Conservation (phyloP, 2,329 filamentous ascomycete species). For the Daldinia sp. region DNA sequence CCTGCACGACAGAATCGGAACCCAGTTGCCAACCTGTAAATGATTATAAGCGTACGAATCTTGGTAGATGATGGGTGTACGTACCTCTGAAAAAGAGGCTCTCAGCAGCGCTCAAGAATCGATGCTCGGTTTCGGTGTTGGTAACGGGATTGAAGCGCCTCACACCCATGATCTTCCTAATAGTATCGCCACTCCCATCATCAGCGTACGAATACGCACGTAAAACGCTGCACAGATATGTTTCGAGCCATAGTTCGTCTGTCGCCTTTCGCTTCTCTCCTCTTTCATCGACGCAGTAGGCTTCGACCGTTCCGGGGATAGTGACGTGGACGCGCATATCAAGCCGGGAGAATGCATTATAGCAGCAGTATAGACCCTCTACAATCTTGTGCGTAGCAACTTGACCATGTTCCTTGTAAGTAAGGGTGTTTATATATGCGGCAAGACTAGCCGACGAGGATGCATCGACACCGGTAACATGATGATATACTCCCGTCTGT, state of each 20-base stretch:
- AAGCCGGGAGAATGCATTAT: constrained; percentile 97
- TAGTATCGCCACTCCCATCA: constrained; percentile 90
- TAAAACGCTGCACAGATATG: constrained; percentile 93
- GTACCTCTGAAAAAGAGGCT: constrained; percentile 91
- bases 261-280: constrained; percentile 94
- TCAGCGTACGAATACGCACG: constrained; percentile 97
- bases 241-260: constrained; percentile 95
- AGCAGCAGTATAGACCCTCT: constrained; percentile 96
- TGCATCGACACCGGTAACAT: constrained; percentile 96
- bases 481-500: constrained; percentile 94
- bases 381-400: constrained; percentile 82
- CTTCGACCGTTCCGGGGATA: constrained; percentile 95
- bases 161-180: constrained; percentile 97
- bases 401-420: constrained; percentile 85
- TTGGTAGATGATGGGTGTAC: constrained; percentile 14
- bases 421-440: constrained; percentile 97
- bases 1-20: constrained; percentile 95
- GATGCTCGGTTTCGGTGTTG: constrained; percentile 97
- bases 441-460: constrained; percentile 97
- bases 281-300: constrained; percentile 96
- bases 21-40: constrained; percentile 88
- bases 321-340: constrained; percentile 99
- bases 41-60: constrained; percentile 4
- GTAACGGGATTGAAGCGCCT: constrained; percentile 97
- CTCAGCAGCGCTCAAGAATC: constrained; percentile 93